Base-by-base conservation (phyloP, 2,329 filamentous ascomycete species). In the Dichotomopilus funicola region DNA sequence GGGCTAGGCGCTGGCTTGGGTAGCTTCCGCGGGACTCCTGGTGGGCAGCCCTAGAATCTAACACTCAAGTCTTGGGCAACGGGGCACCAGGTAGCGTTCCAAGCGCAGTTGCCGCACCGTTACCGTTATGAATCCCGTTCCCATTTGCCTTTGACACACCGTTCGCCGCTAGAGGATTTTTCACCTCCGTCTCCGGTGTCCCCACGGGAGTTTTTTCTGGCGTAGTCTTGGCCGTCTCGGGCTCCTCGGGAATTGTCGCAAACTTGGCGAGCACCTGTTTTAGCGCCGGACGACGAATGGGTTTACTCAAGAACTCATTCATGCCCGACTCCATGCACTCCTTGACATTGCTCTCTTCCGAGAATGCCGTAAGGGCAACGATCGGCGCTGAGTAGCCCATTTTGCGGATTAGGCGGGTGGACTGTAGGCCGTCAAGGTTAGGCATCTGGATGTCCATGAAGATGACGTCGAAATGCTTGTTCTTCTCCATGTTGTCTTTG, bases 401-500 rank as follows among this genome's bases (percentile, higher is more conserved):
- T 67, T 90, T 77, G 6, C 91, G 83, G 63, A 96, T 96, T 37
- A 95, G 75, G 8, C 86, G 81, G 0, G 91, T 96, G 47, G 87
- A 91, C 68, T 96, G 87, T 31, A 96, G 74, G 1, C 91, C 91
- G 66, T 96, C 91, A 11, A 96, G 79, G 60, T 94, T 95, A 3
- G 91, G 91, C 91, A 96, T 96, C 71, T 89, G 89, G 6, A 96
- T 87, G 65, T 96, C 91, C 91, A 96, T 96, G 67, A 96, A 94
- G 60, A 96, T 92, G 33, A 96, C 77, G 63, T 95, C 89, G 67
- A 92, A 96, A 2, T 80, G 80, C 53, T 80, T 77, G 51, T 85
- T 80, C 34, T 79, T 80, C 49, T 85, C 82, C 87, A 95, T 94
- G 60, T 85, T 87, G 12, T 83, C 83, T 67, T 90, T 91, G 61